These are phyloP conservation scores for Cyberlindnera samutprakarnensis DNA, from an alignment of 805 yeast species.

Conservation along the genomic window DNA sequence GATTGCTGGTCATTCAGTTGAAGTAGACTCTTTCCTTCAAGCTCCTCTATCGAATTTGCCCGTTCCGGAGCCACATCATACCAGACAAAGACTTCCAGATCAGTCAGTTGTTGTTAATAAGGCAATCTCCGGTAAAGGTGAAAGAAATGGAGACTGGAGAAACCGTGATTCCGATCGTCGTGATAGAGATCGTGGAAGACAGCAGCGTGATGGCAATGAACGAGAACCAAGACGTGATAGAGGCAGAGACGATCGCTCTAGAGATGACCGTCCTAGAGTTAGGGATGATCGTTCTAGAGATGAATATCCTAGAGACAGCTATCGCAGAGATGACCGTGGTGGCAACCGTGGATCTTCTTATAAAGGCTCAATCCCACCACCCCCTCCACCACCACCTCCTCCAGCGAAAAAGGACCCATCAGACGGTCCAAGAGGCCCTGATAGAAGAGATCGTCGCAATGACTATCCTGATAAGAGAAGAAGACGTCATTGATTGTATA, in stretches of 20 bases:
- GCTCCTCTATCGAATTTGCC: too few relatives aligned
- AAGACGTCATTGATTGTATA: not conserved
- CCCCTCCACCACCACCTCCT: conserved; percentile 14
- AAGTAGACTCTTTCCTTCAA: too few relatives aligned
- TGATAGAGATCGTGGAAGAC: not conserved
- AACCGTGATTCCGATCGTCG: not conserved
- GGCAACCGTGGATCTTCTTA: not conserved
- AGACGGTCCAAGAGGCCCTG: not conserved
- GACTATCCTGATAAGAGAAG: conserved; percentile 1
- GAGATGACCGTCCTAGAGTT: conserved; percentile 1
- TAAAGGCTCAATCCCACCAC: conserved; percentile 2
- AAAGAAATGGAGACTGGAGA: not conserved
- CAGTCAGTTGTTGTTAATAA: conserved; percentile 1
- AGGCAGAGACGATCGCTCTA: not conserved
- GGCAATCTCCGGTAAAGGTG: not conserved
- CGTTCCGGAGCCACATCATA: too few relatives aligned
- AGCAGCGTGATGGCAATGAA: not conserved
- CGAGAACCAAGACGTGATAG: not conserved
- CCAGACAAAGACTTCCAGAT: conserved; percentile 4
- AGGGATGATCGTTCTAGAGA: not conserved
- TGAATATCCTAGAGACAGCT: conserved; percentile 1
- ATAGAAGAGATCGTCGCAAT: conserved; percentile 1
- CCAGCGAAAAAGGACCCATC: conserved; percentile 1
- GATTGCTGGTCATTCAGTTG: too few relatives aligned
- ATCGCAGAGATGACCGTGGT: too few relatives aligned